phyloP scores from a whole-genome alignment of 257 asterid genomes.

The Mentha longifolia region DNA sequence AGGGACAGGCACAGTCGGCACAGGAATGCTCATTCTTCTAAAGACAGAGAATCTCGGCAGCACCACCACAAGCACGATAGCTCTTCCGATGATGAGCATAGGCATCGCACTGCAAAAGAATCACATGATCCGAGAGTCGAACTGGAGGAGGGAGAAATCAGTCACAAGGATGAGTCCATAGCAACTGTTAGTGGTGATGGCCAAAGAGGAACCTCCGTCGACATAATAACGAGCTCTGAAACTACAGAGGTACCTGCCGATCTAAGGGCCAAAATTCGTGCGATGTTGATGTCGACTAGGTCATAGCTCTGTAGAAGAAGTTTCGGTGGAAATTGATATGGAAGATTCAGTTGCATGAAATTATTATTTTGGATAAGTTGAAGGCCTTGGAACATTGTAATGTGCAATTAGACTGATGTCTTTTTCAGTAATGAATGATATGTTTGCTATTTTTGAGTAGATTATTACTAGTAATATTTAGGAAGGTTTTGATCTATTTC shows the following conservation, averaged over 20 bases:
- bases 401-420: not conserved
- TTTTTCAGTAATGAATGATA: not conserved
- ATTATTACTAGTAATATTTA: not conserved
- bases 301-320: conserved; percentile 2
- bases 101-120: conserved; percentile 22
- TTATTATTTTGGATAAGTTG: not conserved
- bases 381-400: not conserved
- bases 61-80: conserved; percentile 39
- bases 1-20: conserved; percentile 41
- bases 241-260: conserved; percentile 64
- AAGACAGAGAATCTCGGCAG: conserved; percentile 41
- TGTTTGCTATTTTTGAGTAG: not conserved
- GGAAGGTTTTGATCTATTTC: too few relatives aligned
- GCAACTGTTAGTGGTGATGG: conserved; percentile 23
- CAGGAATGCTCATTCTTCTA: conserved; percentile 43
- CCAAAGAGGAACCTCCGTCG: conserved; percentile 33
- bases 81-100: conserved; percentile 43
- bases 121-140: conserved; percentile 43
- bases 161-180: conserved; percentile 54
- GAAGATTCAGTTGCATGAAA: not conserved
- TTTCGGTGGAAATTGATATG: not conserved
- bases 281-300: conserved; percentile 52
- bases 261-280: conserved; percentile 81
- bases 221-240: conserved; percentile 30
- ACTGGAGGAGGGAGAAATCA: conserved; percentile 84